These are phyloP conservation scores for Phytophthora constricta DNA, from an alignment of 352 stramenopile species.

Conservation along the genomic window DNA sequence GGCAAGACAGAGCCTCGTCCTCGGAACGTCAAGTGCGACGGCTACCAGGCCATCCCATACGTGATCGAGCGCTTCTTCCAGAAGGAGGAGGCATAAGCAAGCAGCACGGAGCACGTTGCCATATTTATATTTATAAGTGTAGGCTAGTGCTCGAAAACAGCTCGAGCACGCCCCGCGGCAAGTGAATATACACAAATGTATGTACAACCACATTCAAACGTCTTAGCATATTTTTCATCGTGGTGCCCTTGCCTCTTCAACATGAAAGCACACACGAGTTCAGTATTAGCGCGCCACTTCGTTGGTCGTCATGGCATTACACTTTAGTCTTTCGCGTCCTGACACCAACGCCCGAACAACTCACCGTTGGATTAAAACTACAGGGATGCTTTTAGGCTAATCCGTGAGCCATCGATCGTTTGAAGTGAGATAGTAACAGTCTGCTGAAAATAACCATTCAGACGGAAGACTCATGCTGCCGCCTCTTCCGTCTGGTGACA, in stretches of 20 bases:
- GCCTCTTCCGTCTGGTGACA: too few relatives aligned
- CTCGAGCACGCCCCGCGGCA: neutral
- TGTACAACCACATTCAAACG: neutral
- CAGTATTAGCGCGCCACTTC: neutral
- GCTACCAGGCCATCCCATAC: conserved; percentile 35
- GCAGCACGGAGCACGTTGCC: too few relatives aligned
- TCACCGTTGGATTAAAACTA: too few relatives aligned
- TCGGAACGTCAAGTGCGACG: conserved; percentile 25
- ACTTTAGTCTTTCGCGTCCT: too few relatives aligned
- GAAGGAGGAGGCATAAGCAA: conserved; percentile 23
- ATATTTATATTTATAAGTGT: conserved; percentile 21
- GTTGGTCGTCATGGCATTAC: neutral
- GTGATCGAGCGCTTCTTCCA: conserved; percentile 40
- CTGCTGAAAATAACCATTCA: too few relatives aligned
- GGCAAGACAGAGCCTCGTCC: conserved; percentile 21
- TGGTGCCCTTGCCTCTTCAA: neutral
- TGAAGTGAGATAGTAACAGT: too few relatives aligned
- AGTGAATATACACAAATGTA: conserved; percentile 7
- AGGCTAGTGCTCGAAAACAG: conserved; percentile 1
- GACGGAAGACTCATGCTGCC: too few relatives aligned
- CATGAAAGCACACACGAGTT: neutral
- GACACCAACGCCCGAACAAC: too few relatives aligned
- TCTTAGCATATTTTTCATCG: neutral
- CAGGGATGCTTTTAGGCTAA: too few relatives aligned
- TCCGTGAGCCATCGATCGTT: too few relatives aligned